These are phyloP conservation scores for Tolypocladium pustulatum DNA, from an alignment of 2,329 filamentous ascomycete genomes.

Conservation along the genomic window DNA sequence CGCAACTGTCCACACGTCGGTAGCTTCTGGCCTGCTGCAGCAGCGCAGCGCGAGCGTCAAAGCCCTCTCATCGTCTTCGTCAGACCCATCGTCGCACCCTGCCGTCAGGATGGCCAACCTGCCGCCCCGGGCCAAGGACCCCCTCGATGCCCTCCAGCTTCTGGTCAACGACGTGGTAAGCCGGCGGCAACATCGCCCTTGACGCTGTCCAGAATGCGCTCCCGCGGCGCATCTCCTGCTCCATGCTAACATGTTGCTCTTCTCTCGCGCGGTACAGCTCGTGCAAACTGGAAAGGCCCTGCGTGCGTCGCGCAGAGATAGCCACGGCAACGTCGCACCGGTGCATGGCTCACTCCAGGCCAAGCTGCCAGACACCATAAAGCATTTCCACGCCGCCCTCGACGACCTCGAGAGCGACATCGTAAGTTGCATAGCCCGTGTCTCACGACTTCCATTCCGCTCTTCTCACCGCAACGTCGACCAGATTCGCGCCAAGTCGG, in stretches of 20 bases:
- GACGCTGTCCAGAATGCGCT: background rate
- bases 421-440: slow-evolving; percentile 25
- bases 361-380: slow-evolving; percentile 36
- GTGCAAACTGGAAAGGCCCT: slow-evolving; percentile 49
- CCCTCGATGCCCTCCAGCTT: slow-evolving; percentile 37
- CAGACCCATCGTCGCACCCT: background rate
- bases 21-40: background rate
- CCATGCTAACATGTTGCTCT: background rate
- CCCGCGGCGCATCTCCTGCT: background rate
- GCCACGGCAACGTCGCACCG: slow-evolving; percentile 24
- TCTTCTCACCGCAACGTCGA: background rate
- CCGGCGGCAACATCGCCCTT: slow-evolving; percentile 1
- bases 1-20: background rate
- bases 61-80: background rate
- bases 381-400: slow-evolving; percentile 39
- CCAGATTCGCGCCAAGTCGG: slow-evolving; percentile 39
- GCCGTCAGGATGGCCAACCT: slow-evolving; percentile 16
- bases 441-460: background rate
- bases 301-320: slow-evolving; percentile 35
- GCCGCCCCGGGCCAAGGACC: slow-evolving; percentile 21
- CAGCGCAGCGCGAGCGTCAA: background rate
- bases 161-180: slow-evolving; percentile 46
- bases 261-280: slow-evolving; percentile 28
- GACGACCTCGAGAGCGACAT: slow-evolving; percentile 48
- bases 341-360: slow-evolving; percentile 22